These are phyloP conservation scores for Sodiomyces alkalinus DNA, from an alignment of 2,329 filamentous ascomycete genomes.

Conservation along the genomic window DNA sequence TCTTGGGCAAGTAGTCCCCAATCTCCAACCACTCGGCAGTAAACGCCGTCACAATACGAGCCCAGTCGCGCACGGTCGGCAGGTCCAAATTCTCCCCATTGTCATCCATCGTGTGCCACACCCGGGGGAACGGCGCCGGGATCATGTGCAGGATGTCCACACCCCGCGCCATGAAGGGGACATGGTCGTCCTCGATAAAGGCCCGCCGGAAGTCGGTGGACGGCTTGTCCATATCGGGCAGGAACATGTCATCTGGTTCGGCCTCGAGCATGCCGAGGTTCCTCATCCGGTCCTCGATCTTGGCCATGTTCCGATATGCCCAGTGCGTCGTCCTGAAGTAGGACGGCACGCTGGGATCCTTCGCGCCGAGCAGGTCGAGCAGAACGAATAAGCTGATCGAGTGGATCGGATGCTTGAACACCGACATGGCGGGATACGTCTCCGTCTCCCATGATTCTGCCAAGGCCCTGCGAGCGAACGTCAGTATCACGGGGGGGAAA, in stretches of 20 bases:
- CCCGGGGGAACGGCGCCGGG: conserved; percentile 61
- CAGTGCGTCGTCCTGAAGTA: conserved; percentile 88
- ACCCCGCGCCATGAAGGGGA: conserved; percentile 77
- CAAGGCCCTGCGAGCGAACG: conserved; percentile 37
- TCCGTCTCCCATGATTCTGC: conserved; percentile 68
- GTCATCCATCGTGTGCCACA: conserved; percentile 81
- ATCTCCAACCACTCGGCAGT: conserved; percentile 74
- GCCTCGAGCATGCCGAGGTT: conserved; percentile 51
- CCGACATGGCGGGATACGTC: conserved; percentile 54
- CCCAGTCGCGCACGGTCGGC: conserved; percentile 74
- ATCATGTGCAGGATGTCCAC: conserved; percentile 87
- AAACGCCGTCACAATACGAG: conserved; percentile 69
- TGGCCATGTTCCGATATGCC: conserved; percentile 69
- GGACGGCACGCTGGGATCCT: conserved; percentile 57
- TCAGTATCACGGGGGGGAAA: no score
- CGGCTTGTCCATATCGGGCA: conserved; percentile 45
- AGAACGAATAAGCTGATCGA: conserved; percentile 81
- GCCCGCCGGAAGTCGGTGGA: conserved; percentile 25
- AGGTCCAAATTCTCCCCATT: conserved; percentile 74
- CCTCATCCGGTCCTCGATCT: conserved; percentile 60
- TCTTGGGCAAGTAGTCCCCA: conserved; percentile 19
- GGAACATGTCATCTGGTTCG: conserved; percentile 36
- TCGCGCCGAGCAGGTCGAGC: conserved; percentile 71
- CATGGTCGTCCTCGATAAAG: conserved; percentile 70
- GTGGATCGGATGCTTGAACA: conserved; percentile 56